Evolutionary conservation across 805 yeast species (phyloP), one percentile per base, ranked within the genome.

Genomic region (Jamesozyma spencerorum): DNA sequence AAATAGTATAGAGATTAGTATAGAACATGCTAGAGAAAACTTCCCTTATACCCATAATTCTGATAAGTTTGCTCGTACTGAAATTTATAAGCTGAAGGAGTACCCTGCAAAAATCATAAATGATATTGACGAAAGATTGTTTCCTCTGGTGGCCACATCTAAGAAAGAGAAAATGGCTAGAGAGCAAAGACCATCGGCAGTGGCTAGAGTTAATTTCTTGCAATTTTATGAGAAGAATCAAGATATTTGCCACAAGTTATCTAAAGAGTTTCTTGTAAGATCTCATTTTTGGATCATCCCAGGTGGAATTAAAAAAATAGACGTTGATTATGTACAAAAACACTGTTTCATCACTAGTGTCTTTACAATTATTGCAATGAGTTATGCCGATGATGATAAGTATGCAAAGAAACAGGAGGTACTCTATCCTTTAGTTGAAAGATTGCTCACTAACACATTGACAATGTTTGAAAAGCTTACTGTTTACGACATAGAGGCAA

Each of bases 271-370:
- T 45, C 53, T 75, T 29, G 68, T 65, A 14, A 70, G 69, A 33
- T 74, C 81, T 3, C 79, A 74, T 49, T 73, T 71, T 50, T 77
- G 80, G 78, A 74, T 77, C 34, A 70, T 75, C 4, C 81, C 81
- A 1, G 80, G 79, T 10, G 80, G 79, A 4, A 65, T 74, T n/a
- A 71, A 66, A 29, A 66, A 65, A 26, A 66, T 75, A 11, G 63
- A 69, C 31, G 53, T 66, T 30, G 58, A 59, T 10, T 76, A 71
- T 50, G 79, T 72, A 4, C 48, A 58, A 14, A 62, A 65, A 26
- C 79, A 75, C 53, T 72, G 78, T 3, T 74, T 75, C 44, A 74
- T 72, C 18, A 62, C 77, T 0, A 71, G 77, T 43, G 77, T 72
- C 1, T 73, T 70, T 56, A 74, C 71, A 3, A 58, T 73, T 18